A percentile compares a stretch with the other conserved stretches of the same genome.
phyloP scores from a whole-genome alignment of 2,329 filamentous ascomycete species.

The Colletotrichum orbiculare region DNA sequence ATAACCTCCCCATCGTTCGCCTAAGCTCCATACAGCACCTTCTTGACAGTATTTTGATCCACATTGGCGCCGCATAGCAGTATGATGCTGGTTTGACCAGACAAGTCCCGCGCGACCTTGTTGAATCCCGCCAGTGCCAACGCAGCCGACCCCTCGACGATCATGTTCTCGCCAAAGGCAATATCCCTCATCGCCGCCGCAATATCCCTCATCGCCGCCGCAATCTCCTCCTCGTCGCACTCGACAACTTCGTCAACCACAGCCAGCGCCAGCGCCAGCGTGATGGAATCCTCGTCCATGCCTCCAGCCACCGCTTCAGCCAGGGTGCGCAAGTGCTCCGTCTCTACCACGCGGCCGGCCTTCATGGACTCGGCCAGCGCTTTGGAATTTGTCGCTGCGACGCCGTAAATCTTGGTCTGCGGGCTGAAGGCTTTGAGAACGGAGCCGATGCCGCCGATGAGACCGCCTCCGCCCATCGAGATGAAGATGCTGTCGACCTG shows the following conservation, averaged over 20 bases:
- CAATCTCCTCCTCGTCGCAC: slow-evolving; percentile 38
- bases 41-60: slow-evolving; percentile 13
- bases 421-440: slow-evolving; percentile 41
- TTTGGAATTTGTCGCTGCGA: slow-evolving; percentile 39
- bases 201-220: slow-evolving; percentile 33
- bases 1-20: not conserved
- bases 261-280: slow-evolving; percentile 36
- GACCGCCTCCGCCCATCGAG: slow-evolving; percentile 41
- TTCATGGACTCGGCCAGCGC: slow-evolving; percentile 39
- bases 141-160: slow-evolving; percentile 41
- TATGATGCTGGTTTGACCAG: slow-evolving; percentile 37
- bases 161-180: slow-evolving; percentile 40
- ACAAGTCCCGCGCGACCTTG: slow-evolving; percentile 28
- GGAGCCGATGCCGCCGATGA: slow-evolving; percentile 41
- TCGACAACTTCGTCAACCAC: slow-evolving; percentile 41
- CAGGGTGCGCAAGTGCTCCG: slow-evolving; percentile 39
- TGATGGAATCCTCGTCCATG: slow-evolving; percentile 40
- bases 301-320: slow-evolving; percentile 42
- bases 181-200: slow-evolving; percentile 32
- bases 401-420: slow-evolving; percentile 36
- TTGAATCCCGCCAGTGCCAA: slow-evolving; percentile 40
- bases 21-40: slow-evolving; percentile 1
- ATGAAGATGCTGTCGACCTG: slow-evolving; percentile 40
- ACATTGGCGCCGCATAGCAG: slow-evolving; percentile 39
- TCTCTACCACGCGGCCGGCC: slow-evolving; percentile 38